Evolutionary conservation across 257 asterid species (phyloP).

Genomic region (Orobanche coerulescens): DNA sequence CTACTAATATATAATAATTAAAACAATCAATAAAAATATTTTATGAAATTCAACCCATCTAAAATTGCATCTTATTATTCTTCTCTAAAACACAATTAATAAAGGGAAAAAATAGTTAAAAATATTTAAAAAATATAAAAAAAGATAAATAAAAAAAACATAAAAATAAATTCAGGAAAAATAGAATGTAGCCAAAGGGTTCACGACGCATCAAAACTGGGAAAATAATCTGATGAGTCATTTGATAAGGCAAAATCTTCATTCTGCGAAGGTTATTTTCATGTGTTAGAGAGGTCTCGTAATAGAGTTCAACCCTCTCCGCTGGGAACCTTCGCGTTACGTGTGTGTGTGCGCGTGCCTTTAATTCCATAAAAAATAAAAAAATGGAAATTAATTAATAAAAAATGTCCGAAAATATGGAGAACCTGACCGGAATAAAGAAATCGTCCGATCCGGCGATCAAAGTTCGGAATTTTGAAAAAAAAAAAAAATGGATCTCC

Average conservation of each 20-base stretch:
- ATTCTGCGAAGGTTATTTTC: constrained; percentile 45
- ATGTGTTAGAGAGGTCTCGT: constrained; percentile 72
- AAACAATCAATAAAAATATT: too few relatives aligned
- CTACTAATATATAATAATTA: too few relatives aligned
- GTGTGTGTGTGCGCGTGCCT: too few relatives aligned
- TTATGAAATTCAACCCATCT: too few relatives aligned
- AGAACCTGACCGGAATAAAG: constrained; percentile 30
- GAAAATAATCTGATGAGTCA: constrained; percentile 27
- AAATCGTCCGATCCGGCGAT: constrained; percentile 31
- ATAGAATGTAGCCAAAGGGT: constrained; percentile 51
- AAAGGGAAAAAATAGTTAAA: too few relatives aligned
- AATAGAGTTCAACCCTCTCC: constrained; percentile 43
- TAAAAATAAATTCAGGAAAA: too few relatives aligned
- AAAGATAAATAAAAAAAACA: not conserved
- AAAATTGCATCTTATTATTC: too few relatives aligned
- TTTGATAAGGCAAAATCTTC: constrained; percentile 42
- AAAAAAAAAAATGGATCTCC: constrained; percentile 29
- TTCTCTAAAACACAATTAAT: too few relatives aligned
- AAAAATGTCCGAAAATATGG: constrained; percentile 22
- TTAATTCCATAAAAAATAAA: not conserved
- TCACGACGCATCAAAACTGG: constrained; percentile 41
- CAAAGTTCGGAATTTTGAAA: constrained; percentile 32
- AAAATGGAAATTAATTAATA: not conserved
- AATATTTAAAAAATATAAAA: too few relatives aligned
- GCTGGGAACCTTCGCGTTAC: constrained; percentile 82